Evolutionary conservation across 805 yeast species (phyloP), one percentile per base, ranked within the genome.

Genomic region (Citeromyces matritensis): DNA sequence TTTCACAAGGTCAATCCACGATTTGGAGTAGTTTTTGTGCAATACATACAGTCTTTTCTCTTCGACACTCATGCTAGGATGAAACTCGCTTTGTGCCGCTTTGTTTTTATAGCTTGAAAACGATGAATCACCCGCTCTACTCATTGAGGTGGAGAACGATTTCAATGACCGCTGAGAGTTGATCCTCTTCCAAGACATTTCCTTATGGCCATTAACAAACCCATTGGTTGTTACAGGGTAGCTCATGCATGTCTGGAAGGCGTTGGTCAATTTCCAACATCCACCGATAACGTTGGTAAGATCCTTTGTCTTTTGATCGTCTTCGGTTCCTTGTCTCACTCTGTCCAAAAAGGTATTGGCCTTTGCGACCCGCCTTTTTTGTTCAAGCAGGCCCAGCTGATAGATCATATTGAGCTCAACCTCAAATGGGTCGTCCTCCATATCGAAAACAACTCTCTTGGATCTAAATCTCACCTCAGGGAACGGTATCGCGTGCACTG

Each of bases 1-100:
- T 23, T 60, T 58, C 5, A 82, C 70, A 31, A 81, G 60, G 15
- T 65, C 53, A 14, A 82, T 65, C 97, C 97, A 86, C 0, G 69
- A 62, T 13, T 54, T 53, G 1, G 66, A 58, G 23, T 63, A 48
- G 35, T 63, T 51, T 28, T 48, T 36, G 19, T 45, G 35, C 12
- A 49, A 15, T 6, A 36, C 38, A 26, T 45, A 33, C 5, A 42
- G 24, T 7, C 15, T 26, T 19, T 26, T 26, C 17, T 14, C 17
- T 12, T 11, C 29, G 6, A 7, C 15, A 10, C 9, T 26, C 17
- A 10, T 13, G 6, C 17, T 19, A n/a, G 12, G 11, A 13, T 26
- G 29, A 13, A 26, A n/a, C n/a, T 13, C 13, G 13, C 4, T 26
- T 6, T 11, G 29, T 7, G 15, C n/a, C 4, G 4, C n/a, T 15